Base-by-base conservation (phyloP, 2,329 filamentous ascomycete genomes). In the Drechslerella coelobrocha region DNA sequence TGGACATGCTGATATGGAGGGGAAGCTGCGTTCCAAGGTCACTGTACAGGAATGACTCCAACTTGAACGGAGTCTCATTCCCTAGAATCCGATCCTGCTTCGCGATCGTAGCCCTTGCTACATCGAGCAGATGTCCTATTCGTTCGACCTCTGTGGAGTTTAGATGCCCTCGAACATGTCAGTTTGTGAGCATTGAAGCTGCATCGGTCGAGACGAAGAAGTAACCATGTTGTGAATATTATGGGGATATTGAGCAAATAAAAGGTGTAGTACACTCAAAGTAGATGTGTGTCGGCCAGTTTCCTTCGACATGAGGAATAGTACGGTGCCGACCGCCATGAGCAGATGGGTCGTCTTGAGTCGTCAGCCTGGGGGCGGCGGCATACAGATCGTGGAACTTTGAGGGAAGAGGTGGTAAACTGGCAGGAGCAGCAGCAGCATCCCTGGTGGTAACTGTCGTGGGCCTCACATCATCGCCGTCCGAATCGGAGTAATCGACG, bases 251-350 rank as follows among this genome's bases (percentile, higher is more conserved):
- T 5, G 7, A 10, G 26, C 27, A 62, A n/a, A 27, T 51, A 29
- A 7, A 27, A 8, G 7, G 31, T 81, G 87, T 80, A 68, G 34
- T 83, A 95, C 94, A 99, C 81, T 97, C 93, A 62, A 96, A 82
- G 78, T 96, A 97, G 48, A 97, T 78, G 79, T 97, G 93, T 31
- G 88, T 91, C 0, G 93, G 91, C 94, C 94, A 99, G 78, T 92
- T 91, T 69, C 94, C 94, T 68, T 87, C 85, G 24, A 93, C 82
- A 79, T 99, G 94, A 23, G 93, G 92, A 52, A 87, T 89, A 63
- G 88, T 85, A 43, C 94, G 86, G 77, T 88, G 91, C 48, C 93
- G 87, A 59, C 94, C 94, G 29, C 89, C 89, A 78, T 99, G 94
- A 65, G 97, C 82, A 68, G 84, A 83, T 0, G 93, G 92, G 77